Percentiles rank a stretch among this genome's conserved stretches.
Evolutionary conservation across 2,329 filamentous ascomycete species (phyloP).

Genomic region (Cephalotrichum gorgonifer): DNA sequence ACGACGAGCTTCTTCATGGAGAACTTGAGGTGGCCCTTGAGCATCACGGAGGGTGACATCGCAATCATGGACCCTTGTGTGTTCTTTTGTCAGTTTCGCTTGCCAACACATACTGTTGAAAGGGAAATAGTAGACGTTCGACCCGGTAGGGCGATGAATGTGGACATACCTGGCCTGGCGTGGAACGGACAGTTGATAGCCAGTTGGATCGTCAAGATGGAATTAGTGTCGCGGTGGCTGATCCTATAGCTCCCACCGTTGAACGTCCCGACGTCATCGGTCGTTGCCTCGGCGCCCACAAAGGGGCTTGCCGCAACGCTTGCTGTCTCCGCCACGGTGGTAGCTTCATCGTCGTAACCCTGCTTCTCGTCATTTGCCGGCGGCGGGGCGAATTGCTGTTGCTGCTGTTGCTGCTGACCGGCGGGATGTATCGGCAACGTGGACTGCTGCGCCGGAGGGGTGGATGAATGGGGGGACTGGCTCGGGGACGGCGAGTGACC

Average conservation of each 20-base stretch:
- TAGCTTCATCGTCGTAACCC: conserved; percentile 15
- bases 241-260: conserved; percentile 93
- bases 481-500: conserved; percentile 8
- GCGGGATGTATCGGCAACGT: conserved; percentile 10
- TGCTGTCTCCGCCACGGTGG: conserved; percentile 13
- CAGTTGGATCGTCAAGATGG: conserved; percentile 77
- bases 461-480: conserved; percentile 11
- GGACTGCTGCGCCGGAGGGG: conserved; percentile 7
- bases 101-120: too few species aligned
- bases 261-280: conserved; percentile 90
- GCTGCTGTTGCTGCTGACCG: conserved; percentile 7
- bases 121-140: neutral
- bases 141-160: too few species aligned
- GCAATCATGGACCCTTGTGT: conserved; percentile 81
- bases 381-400: conserved; percentile 1
- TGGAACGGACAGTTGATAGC: conserved; percentile 78
- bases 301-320: conserved; percentile 1
- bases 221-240: conserved; percentile 85
- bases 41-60: conserved; percentile 81
- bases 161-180: conserved; percentile 49
- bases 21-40: conserved; percentile 78
- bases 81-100: neutral
- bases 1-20: conserved; percentile 83
- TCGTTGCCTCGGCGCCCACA: conserved; percentile 27
- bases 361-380: neutral